Conservation (phyloP, 306 rosid species). For the Arachis hypogaea region DNA sequence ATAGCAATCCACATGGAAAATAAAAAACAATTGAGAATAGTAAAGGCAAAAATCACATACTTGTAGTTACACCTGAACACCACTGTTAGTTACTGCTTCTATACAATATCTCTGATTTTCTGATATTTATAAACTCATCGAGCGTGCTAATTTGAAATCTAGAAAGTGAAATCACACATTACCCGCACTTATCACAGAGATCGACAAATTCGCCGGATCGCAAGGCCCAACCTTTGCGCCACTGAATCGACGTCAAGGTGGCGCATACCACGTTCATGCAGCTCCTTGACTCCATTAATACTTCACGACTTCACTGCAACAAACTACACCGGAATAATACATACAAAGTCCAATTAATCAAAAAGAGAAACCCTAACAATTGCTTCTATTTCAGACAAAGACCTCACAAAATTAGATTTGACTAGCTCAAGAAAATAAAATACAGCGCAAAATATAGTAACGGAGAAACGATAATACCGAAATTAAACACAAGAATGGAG, state of each 20-base stretch:
- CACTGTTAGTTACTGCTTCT: slow-evolving; percentile 1
- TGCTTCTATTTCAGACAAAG: slow-evolving; percentile 17
- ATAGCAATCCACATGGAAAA: background rate
- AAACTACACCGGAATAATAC: slow-evolving; percentile 27
- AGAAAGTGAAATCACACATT: slow-evolving; percentile 20
- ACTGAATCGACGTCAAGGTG: slow-evolving; percentile 61
- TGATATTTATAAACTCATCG: slow-evolving; percentile 5
- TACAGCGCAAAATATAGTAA: slow-evolving; percentile 11
- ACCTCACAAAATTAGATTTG: slow-evolving; percentile 32
- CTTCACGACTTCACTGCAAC: slow-evolving; percentile 31
- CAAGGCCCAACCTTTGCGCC: slow-evolving; percentile 93
- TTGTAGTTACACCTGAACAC: slow-evolving; percentile 5
- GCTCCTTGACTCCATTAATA: slow-evolving; percentile 64
- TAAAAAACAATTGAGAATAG: background rate
- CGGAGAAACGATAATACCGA: slow-evolving; percentile 8
- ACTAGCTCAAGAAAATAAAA: background rate
- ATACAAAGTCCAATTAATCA: background rate
- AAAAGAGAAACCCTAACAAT: slow-evolving; percentile 52
- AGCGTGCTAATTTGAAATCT: slow-evolving; percentile 31
- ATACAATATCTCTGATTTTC: slow-evolving; percentile 18
- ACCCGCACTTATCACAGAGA: slow-evolving; percentile 97
- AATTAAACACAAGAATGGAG: slow-evolving; percentile 30
- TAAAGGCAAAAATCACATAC: slow-evolving; percentile 24
- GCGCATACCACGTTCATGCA: slow-evolving; percentile 83
- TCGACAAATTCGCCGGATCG: slow-evolving; percentile 92